These are phyloP conservation scores for Cryptococcus neoformans DNA, from an alignment of 1,284 basidiomycete species.

Conservation along the genomic window DNA sequence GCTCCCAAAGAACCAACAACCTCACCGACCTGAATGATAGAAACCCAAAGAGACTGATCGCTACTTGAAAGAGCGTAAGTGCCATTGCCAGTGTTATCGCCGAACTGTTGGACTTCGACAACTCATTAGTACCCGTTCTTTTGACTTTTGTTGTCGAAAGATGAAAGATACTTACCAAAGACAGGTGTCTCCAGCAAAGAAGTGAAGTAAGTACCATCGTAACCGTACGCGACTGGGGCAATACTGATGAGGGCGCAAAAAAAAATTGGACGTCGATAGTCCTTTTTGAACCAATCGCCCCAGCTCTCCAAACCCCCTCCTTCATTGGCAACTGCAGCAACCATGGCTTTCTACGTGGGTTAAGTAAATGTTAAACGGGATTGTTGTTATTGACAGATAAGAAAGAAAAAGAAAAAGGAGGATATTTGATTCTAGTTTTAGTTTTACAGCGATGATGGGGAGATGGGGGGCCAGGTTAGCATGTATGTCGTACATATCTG, in stretches of 20 bases:
- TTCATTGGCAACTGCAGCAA: conserved; percentile 14
- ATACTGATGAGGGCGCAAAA: conserved; percentile 24
- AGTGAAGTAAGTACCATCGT: conserved; percentile 47
- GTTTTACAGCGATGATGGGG: no score
- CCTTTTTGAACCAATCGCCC: conserved; percentile 15
- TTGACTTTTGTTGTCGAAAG: neutral
- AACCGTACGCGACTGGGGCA: conserved; percentile 45
- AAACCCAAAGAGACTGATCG: conserved; percentile 40
- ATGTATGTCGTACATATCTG: no score
- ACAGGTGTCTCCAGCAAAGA: conserved; percentile 47
- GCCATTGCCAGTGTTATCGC: conserved; percentile 4
- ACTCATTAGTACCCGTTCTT: conserved; percentile 12
- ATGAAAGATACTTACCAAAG: conserved; percentile 29
- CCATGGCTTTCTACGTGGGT: conserved; percentile 8
- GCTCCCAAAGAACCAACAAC: conserved; percentile 49
- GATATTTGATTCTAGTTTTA: no score
- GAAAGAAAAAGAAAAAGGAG: no score
- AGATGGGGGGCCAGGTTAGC: no score
- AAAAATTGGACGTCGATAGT: conserved; percentile 20
- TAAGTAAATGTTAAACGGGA: no score
- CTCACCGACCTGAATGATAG: conserved; percentile 52
- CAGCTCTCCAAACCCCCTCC: conserved; percentile 11
- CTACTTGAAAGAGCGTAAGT: conserved; percentile 14
- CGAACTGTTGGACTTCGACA: conserved; percentile 17
- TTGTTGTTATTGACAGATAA: no score